Percentiles rank a stretch among this genome's conserved stretches.
Conservation (phyloP, 129 eudicot genomes). For the Lactuca saligna region DNA sequence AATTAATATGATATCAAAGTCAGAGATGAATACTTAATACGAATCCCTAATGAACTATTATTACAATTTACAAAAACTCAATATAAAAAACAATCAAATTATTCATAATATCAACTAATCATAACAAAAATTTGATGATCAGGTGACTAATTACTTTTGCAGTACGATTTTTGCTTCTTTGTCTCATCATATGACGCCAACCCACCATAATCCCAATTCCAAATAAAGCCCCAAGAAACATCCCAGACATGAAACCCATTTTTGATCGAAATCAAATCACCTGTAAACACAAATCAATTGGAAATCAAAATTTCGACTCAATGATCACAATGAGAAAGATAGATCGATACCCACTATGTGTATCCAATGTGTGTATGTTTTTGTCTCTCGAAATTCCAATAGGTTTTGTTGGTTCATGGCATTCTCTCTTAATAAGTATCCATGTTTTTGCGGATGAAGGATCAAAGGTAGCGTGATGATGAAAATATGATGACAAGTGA, state of each 20-base stretch:
- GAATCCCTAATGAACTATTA: slow-evolving; percentile 10
- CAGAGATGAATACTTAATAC: background rate
- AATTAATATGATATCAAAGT: background rate
- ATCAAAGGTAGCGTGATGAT: slow-evolving; percentile 1
- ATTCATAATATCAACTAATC: slow-evolving; percentile 1
- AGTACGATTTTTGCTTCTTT: slow-evolving; percentile 58
- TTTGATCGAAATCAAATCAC: slow-evolving; percentile 27
- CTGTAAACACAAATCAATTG: slow-evolving; percentile 9
- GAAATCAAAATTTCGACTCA: slow-evolving; percentile 1
- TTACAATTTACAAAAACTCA: background rate
- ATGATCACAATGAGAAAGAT: slow-evolving; percentile 4
- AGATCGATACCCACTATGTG: slow-evolving; percentile 14
- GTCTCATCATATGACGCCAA: slow-evolving; percentile 80
- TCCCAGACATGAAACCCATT: slow-evolving; percentile 90
- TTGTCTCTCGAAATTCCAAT: slow-evolving; percentile 3
- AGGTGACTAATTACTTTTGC: slow-evolving; percentile 57
- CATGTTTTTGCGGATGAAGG: slow-evolving; percentile 19
- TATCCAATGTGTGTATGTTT: slow-evolving; percentile 2
- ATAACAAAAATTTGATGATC: background rate
- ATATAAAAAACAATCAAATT: background rate
- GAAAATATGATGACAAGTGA: background rate
- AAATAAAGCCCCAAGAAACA: slow-evolving; percentile 70
- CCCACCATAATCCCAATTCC: slow-evolving; percentile 90
- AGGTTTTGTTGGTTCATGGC: slow-evolving; percentile 8
- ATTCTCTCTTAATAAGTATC: slow-evolving; percentile 10